Evolutionary conservation across 495 filamentous ascomycete species (phyloP), one percentile per base, ranked within the genome.

Genomic region (Neurospora sp.): DNA sequence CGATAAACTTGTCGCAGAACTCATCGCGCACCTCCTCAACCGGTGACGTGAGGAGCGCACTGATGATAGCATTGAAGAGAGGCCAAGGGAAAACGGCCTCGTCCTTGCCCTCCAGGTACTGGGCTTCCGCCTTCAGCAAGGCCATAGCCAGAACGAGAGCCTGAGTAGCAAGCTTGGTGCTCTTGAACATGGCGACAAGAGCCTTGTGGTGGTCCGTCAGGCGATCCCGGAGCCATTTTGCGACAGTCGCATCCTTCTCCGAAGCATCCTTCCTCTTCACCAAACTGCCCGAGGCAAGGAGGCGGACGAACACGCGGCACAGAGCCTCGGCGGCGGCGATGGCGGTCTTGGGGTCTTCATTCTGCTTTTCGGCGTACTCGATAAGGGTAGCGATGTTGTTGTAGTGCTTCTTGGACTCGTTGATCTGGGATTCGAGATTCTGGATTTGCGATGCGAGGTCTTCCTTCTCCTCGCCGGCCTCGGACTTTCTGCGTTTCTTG

Each of bases 321-420:
- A 98, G 84, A 2, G 94, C 89, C 20, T 97, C 91, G 0, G 91
- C 88, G 0, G 93, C 92, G 27, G 89, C 83, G 11, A 91, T 77
- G 0, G 82, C 79, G 22, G 77, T 72, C 11, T 78, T 76, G 0
- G 72, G 75, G 7, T 84, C 80, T 20, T 87, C 81, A 40, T 75
- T 73, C 42, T 79, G 73, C 20, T 75, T 75, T 80, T 87, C 83
- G 11, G 90, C 83, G 75, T 89, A 83, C 10, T 85, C 85, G 42
- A 96, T 84, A 48, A 98, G 81, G 1, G 84, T 89, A 10, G 90
- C 89, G 77, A 98, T 96, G 76, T 96, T 94, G 84, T 99, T 98
- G 85, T 96, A 97, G 80, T 97, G 86, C 79, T 92, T 92, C 73
- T 90, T 91, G 37, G 93, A 96, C 79, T 94, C 89, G 72, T 91